phyloP scores from a whole-genome alignment of 345 rosid genomes.

The Eucalyptus cloeziana region DNA sequence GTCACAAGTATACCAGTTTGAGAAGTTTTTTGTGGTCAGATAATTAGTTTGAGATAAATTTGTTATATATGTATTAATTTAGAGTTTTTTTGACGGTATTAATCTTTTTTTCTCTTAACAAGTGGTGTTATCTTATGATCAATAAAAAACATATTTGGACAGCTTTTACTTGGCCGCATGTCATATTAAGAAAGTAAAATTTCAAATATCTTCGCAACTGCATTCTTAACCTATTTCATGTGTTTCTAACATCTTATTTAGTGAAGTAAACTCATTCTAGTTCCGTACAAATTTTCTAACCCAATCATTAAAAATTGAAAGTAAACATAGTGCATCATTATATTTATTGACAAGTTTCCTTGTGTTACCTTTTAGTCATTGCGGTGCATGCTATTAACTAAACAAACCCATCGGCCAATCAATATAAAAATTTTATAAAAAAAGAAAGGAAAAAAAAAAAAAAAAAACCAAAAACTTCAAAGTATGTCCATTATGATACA shows the following conservation, averaged over 20 bases:
- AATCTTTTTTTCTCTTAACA: too few species aligned
- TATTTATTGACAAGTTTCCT: not conserved
- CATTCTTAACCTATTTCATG: not conserved
- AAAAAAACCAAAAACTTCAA: not conserved
- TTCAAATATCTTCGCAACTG: not conserved
- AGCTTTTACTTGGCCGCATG: too few species aligned
- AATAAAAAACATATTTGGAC: too few species aligned
- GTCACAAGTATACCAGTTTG: fast-evolving
- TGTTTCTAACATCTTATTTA: not conserved
- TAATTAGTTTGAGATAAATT: too few species aligned
- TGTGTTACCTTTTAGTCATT: not conserved
- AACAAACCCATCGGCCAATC: not conserved
- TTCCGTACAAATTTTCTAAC: not conserved
- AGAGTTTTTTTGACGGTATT: too few species aligned
- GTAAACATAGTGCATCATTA: not conserved
- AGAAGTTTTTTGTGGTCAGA: too few species aligned
- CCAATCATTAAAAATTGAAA: not conserved
- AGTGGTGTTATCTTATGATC: too few species aligned
- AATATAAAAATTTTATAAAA: not conserved
- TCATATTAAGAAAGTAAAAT: too few species aligned
- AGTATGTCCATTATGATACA: not conserved
- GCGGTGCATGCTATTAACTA: not conserved
- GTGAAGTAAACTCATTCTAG: not conserved
- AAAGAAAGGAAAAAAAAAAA: not conserved
- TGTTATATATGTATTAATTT: too few species aligned